Percentiles rank a stretch among this genome's conserved stretches.
Evolutionary conservation across 140 eudicot genomes (phyloP).

Genomic region (Erigeron philadelphicus): DNA sequence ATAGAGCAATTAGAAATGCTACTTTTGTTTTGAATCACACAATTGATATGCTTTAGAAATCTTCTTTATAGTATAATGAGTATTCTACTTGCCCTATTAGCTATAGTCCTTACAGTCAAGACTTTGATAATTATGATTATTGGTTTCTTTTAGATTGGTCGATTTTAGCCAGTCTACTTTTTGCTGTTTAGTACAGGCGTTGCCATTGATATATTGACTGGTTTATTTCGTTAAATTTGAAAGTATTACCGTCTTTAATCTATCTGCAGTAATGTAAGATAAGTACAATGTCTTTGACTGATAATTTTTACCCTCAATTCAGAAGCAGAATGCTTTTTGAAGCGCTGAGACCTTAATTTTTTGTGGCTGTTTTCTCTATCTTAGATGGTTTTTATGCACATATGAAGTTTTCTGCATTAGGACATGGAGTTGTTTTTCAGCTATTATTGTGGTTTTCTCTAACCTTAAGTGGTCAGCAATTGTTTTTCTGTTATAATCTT

Average conservation of each 20-base stretch:
- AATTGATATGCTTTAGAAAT: slow-evolving; percentile 19
- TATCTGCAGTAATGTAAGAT: background rate
- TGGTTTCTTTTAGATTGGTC: background rate
- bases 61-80: background rate
- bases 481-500: no score
- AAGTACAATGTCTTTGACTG: no score
- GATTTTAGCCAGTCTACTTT: slow-evolving; percentile 12
- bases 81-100: slow-evolving; percentile 13
- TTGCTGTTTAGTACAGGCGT: background rate
- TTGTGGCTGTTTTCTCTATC: no score
- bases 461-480: no score
- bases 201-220: background rate
- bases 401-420: no score
- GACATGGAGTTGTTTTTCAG: no score
- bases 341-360: no score
- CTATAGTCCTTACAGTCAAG: slow-evolving; percentile 16
- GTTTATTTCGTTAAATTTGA: background rate
- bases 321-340: no score
- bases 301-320: no score
- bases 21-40: slow-evolving; percentile 28
- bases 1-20: slow-evolving; percentile 26
- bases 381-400: no score
- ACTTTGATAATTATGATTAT: slow-evolving; percentile 12
- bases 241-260: background rate
- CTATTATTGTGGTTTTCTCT: no score